Conservation (phyloP, 2,329 filamentous ascomycete species). For the Penicillium verrucosum region DNA sequence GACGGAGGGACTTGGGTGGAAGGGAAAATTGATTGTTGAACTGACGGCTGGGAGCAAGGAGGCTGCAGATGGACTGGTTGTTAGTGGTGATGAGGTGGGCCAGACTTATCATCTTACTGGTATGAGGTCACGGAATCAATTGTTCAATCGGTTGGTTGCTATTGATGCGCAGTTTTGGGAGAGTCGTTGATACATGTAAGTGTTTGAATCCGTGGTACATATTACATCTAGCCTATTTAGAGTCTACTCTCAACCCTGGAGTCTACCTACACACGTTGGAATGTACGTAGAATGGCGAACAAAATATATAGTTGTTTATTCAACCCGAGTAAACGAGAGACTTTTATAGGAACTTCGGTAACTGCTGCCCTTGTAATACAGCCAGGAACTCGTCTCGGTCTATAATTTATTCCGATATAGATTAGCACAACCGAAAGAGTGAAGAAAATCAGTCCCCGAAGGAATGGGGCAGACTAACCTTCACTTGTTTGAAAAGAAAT, state of each 20-base stretch:
- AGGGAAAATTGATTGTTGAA: slow-evolving; percentile 75
- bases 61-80: slow-evolving; percentile 70
- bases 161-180: slow-evolving; percentile 29
- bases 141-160: slow-evolving; percentile 25
- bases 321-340: background rate
- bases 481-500: slow-evolving; percentile 25
- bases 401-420: background rate
- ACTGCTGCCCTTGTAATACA: slow-evolving; percentile 8
- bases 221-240: background rate
- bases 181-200: slow-evolving; percentile 11
- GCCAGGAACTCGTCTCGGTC: slow-evolving; percentile 23
- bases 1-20: slow-evolving; percentile 79
- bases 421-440: background rate
- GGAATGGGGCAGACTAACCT: slow-evolving; percentile 15
- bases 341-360: slow-evolving; percentile 1
- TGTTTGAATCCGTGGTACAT: background rate
- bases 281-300: background rate
- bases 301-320: background rate
- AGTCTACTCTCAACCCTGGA: background rate
- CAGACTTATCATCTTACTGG: slow-evolving; percentile 37
- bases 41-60: slow-evolving; percentile 69
- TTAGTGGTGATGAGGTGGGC: slow-evolving; percentile 55
- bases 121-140: slow-evolving; percentile 24
- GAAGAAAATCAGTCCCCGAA: background rate
- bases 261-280: background rate